These are phyloP conservation scores for Acorus calamus DNA, from an alignment of 106 monocot species.

Conservation along the genomic window DNA sequence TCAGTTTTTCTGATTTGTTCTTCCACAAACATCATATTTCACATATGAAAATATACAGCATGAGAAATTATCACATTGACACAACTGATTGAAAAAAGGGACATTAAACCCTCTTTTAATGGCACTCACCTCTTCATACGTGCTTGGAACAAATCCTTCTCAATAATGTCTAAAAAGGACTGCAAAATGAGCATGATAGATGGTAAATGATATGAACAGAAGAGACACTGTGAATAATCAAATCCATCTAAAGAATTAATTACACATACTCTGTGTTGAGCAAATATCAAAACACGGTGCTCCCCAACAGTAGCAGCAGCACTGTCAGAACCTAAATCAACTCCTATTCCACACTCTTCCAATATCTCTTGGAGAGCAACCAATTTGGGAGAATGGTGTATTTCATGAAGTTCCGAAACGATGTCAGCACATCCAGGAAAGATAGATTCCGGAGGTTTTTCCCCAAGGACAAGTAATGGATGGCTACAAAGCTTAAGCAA, in stretches of 20 bases:
- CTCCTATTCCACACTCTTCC: conserved; percentile 89
- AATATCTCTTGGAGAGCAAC: conserved; percentile 96
- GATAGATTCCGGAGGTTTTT: conserved; percentile 44
- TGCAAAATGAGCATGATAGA: conserved; percentile 15
- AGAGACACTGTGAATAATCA: too few species aligned
- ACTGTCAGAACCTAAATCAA: conserved; percentile 43
- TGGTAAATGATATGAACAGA: too few species aligned
- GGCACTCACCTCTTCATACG: conserved; percentile 79
- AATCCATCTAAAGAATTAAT: neutral
- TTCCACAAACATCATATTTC: too few species aligned
- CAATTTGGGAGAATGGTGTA: conserved; percentile 87
- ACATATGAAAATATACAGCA: too few species aligned
- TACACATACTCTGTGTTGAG: conserved; percentile 76
- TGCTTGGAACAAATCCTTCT: conserved; percentile 75
- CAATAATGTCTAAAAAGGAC: conserved; percentile 86
- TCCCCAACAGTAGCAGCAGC: conserved; percentile 30
- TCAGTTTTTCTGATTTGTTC: too few species aligned
- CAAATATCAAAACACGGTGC: conserved; percentile 90
- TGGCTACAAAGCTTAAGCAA: conserved; percentile 90
- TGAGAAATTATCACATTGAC: too few species aligned
- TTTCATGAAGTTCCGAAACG: conserved; percentile 55
- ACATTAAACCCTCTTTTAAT: neutral
- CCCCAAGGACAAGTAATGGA: conserved; percentile 93
- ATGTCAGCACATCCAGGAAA: conserved; percentile 40
- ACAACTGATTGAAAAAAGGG: neutral